A percentile compares a stretch with the other conserved stretches of the same genome.
These are phyloP conservation scores for Cadophora sp. DNA, from an alignment of 2,329 filamentous ascomycete species.

Conservation along the genomic window DNA sequence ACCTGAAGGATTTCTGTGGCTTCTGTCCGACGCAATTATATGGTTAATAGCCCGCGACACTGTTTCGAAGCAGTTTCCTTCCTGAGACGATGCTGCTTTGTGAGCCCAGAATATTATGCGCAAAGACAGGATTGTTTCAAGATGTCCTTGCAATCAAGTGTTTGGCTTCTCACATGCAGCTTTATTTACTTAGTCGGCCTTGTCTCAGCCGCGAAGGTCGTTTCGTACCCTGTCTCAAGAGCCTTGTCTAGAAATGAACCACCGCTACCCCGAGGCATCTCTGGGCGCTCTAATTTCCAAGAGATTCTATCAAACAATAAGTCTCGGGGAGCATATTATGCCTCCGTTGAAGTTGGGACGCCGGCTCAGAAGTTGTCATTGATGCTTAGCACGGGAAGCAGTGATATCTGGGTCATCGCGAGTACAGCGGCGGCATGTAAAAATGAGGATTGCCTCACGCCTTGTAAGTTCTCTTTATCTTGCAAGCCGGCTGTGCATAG, in stretches of 20 bases:
- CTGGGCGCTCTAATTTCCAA: conserved; percentile 27
- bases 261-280: conserved; percentile 14
- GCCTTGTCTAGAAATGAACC: neutral
- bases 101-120: neutral
- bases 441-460: conserved; percentile 46
- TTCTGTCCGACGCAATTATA: neutral
- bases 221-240: neutral
- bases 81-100: neutral
- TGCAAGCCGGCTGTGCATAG: neutral
- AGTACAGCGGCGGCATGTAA: conserved; percentile 44
- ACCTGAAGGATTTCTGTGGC: neutral
- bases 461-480: conserved; percentile 48
- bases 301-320: conserved; percentile 53
- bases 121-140: neutral
- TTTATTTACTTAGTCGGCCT: neutral
- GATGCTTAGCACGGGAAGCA: conserved; percentile 67
- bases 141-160: neutral
- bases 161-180: neutral
- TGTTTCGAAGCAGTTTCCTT: neutral
- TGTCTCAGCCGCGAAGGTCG: neutral
- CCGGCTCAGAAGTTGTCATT: conserved; percentile 61
- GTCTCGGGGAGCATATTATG: conserved; percentile 55
- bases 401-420: conserved; percentile 63
- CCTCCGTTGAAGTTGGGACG: conserved; percentile 61
- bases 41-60: neutral